Evolutionary conservation across 2,329 filamentous ascomycete genomes (phyloP), one percentile per base, ranked within the genome.

Genomic region (Westerdykella aurantiaca): DNA sequence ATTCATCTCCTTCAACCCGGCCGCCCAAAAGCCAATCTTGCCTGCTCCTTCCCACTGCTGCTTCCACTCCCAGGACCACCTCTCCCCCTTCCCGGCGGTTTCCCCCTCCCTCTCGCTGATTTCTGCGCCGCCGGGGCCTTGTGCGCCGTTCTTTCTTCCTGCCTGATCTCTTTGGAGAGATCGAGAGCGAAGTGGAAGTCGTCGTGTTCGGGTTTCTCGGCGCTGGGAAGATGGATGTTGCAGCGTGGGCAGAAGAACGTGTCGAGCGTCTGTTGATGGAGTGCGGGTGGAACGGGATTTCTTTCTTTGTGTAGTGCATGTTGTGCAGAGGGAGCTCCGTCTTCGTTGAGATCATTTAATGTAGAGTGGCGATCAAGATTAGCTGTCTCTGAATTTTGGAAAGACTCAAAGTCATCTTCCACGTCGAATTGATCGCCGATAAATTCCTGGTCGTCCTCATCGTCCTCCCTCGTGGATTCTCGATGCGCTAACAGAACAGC

Each of bases 111-210:
- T 53, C 57, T 55, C 22, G 45, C 49, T 12, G 59, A 48, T 44
- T 61, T 62, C 41, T 51, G 47, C 2, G 41, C 38, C 22, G 41
- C 38, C 1, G 45, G 43, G 4, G 48, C 43, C 21, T 52, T 53
- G n/a, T 38, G 42, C 2, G 31, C 39, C 3, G 43, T 58, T 10
- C 57, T 55, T 6, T 64, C 60, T 39, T 64, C 56, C 6, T 61
- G 54, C 5, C 60, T 55, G 49, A 70, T 62, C 52, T 84, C 75
- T 45, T 82, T 77, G 51, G 90, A 83, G 23, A 98, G 75, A 55
- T 91, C 86, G 69, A 86, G 88, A 37, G 93, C 93, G 69, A 95
- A 85, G 69, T 98, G 93, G 84, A 90, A 97, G 66, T 98, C 93
- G 42, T 84, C 75, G 65, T 98, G 93, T 68, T 86, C 90, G 52